Base-by-base conservation (phyloP, 371 early-diverging fungal species). In the Capillidium rhysosporum region DNA sequence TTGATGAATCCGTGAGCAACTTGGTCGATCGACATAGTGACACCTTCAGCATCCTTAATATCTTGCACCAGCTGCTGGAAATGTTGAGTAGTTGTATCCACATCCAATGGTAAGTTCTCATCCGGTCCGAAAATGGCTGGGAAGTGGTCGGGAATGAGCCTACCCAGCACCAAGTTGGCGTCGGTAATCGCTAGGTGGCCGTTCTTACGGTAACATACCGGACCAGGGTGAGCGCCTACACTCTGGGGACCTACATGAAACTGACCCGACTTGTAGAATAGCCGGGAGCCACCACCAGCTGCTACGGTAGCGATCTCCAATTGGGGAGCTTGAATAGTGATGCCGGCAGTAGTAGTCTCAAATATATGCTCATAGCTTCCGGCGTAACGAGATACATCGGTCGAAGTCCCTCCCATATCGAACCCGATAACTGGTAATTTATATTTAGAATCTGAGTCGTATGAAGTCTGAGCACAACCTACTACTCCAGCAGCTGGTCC, bases 401-500 rank as follows among this genome's bases (percentile, higher is more conserved):
- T 93, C 56, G 84, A 83, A 0, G 92, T 92, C 16, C 90, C 90
- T 25, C 94, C 95, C 90, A 93, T 92, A 68, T 94, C 97, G 58
- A 96, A 92, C 0, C 93, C 93, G 61, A 96, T 89, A 20, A 92
- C 79, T 1, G 91, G 80, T 0, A 67, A 68, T 1, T 70, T 61
- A 1, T 70, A 65, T 9, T 64, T 54, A 31, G 66, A 56, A 34
- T 12, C 12, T 4, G 34, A 12, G 49, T 73, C 67, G 57, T 67
- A 90, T 0, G 81, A 77, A 1, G 96, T 95, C 56, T 80, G 64
- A 0, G 89, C 91, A 52, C 88, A 92, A 0, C 96, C 81, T 0
- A 95, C 92, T 1, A 92, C 92, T 16, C 97, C 97, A 25, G 81
- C 97, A 0, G 95, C 95, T 12, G 97, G 97, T 0, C 97, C 97